Conservation (phyloP, 2,329 filamentous ascomycete genomes). For the Fusarium mundagurra region DNA sequence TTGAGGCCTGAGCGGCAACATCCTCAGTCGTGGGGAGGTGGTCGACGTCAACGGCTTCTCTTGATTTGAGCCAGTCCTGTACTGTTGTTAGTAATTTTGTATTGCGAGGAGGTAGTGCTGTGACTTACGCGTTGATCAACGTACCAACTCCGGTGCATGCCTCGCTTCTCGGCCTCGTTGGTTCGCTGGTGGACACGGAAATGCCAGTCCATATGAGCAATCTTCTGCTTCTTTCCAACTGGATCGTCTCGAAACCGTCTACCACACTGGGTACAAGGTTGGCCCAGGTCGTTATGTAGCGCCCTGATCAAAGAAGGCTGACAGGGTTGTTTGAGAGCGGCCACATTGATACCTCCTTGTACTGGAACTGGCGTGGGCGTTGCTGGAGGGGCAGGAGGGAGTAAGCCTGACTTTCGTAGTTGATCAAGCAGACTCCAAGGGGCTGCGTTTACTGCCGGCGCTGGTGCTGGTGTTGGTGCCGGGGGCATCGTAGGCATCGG, state of each 20-base stretch:
- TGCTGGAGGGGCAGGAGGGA: constrained; percentile 59
- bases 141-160: constrained; percentile 94
- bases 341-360: constrained; percentile 69
- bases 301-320: constrained; percentile 77
- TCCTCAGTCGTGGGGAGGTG: constrained; percentile 50
- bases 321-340: constrained; percentile 77
- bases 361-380: constrained; percentile 50
- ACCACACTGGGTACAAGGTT: constrained; percentile 91
- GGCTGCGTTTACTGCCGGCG: constrained; percentile 52
- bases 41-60: constrained; percentile 79
- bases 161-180: constrained; percentile 84
- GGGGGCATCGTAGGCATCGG: constrained; percentile 52
- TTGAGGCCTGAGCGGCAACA: constrained; percentile 47
- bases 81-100: constrained; percentile 40
- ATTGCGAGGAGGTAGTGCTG: not conserved
- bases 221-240: constrained; percentile 85
- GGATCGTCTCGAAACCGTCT: constrained; percentile 82
- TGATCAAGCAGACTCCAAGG: constrained; percentile 73
- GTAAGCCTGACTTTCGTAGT: constrained; percentile 73
- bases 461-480: constrained; percentile 42
- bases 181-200: constrained; percentile 93
- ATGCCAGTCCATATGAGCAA: constrained; percentile 96
- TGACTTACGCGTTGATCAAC: constrained; percentile 81
- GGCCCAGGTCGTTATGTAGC: constrained; percentile 84
- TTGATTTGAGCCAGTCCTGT: constrained; percentile 89